These are phyloP conservation scores for Pisolithus marmoratus DNA, from an alignment of 768 basidiomycete genomes.

Conservation along the genomic window DNA sequence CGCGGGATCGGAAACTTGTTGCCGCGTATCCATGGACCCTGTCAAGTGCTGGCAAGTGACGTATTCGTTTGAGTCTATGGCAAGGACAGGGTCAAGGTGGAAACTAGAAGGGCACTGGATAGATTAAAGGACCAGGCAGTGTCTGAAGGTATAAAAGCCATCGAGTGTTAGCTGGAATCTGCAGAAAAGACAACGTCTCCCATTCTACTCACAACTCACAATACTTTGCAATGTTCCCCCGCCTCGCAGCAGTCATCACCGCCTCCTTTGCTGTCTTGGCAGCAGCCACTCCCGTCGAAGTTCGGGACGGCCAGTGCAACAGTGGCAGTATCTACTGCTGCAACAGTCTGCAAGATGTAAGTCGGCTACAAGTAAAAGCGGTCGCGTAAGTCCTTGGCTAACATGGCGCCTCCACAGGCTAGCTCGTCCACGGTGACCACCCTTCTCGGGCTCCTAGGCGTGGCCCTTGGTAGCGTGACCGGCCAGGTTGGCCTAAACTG, in stretches of 20 bases:
- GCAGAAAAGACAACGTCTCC: no score
- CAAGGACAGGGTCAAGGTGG: no score
- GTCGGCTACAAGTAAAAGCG: background rate
- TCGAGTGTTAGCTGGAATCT: no score
- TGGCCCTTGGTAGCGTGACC: constrained; percentile 13
- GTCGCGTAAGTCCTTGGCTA: background rate
- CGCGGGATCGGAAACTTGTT: no score
- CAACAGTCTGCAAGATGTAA: constrained; percentile 5
- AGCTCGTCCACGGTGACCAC: constrained; percentile 3
- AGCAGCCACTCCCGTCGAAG: background rate
- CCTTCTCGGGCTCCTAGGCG: constrained; percentile 13
- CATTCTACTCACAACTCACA: no score
- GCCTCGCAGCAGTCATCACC: background rate
- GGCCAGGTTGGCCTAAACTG: constrained; percentile 19
- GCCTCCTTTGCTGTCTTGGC: background rate
- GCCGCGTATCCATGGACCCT: no score
- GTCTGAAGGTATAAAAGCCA: no score
- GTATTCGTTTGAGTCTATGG: no score
- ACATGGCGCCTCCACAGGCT: constrained; percentile 3
- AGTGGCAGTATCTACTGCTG: constrained; percentile 27
- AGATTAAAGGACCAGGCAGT: no score
- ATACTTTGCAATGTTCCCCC: background rate
- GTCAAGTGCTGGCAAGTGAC: no score
- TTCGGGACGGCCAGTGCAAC: constrained; percentile 13
- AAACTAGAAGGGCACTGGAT: no score